These are phyloP conservation scores for Cladosporium sp. DNA, from an alignment of 2,329 filamentous ascomycete genomes.

Conservation along the genomic window DNA sequence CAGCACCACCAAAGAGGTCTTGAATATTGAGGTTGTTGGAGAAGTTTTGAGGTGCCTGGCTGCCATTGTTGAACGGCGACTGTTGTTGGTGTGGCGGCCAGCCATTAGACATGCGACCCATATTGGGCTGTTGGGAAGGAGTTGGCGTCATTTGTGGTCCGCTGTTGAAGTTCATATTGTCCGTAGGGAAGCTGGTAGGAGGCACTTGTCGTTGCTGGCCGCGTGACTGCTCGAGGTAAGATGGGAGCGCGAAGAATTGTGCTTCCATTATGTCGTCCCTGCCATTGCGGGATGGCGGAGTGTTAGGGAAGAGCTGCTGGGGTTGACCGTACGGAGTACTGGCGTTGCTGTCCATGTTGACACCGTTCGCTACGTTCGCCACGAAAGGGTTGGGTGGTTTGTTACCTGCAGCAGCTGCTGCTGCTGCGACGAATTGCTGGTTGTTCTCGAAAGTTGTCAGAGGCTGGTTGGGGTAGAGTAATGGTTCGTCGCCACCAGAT, in stretches of 20 bases:
- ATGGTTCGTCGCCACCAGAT: constrained; percentile 64
- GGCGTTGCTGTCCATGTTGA: constrained; percentile 12
- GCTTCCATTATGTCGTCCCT: constrained; percentile 63
- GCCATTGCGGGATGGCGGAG: constrained; percentile 14
- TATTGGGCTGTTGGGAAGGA: constrained; percentile 20
- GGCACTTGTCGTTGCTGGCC: constrained; percentile 25
- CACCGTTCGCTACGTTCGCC: neutral
- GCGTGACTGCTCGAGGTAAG: constrained; percentile 59
- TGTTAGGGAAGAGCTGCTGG: constrained; percentile 1
- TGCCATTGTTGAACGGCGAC: constrained; percentile 20
- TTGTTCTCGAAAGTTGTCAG: constrained; percentile 56
- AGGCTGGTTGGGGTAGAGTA: constrained; percentile 74
- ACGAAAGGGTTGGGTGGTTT: constrained; percentile 8
- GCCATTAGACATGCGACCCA: constrained; percentile 21
- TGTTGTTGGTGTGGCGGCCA: constrained; percentile 18
- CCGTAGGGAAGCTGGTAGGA: constrained; percentile 10
- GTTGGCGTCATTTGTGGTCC: constrained; percentile 1
- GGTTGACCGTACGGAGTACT: constrained; percentile 10
- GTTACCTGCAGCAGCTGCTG: constrained; percentile 13
- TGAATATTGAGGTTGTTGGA: constrained; percentile 32
- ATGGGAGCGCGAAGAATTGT: constrained; percentile 67
- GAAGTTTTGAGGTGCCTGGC: constrained; percentile 18
- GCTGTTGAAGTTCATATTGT: neutral
- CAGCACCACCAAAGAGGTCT: constrained; percentile 34
- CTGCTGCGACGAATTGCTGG: constrained; percentile 29